Percentiles rank a stretch among this genome's conserved stretches.
Evolutionary conservation across 2,329 filamentous ascomycete genomes (phyloP).

Genomic region (Hyphodiscus sp.): DNA sequence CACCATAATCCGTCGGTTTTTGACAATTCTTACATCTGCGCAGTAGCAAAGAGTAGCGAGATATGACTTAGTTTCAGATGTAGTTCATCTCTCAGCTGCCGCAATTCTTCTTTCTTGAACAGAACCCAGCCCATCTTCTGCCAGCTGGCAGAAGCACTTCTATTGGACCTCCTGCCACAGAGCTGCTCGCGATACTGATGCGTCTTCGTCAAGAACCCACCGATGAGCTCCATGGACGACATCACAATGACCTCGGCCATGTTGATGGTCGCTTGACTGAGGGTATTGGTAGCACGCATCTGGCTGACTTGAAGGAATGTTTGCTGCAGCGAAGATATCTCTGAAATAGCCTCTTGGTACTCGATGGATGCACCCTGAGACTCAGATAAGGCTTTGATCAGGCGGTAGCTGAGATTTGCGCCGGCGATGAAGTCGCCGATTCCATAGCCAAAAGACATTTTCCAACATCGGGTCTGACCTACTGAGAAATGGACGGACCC

Average conservation of each 20-base stretch:
- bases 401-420: background rate
- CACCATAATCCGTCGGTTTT: too few relatives aligned
- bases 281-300: background rate
- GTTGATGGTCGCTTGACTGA: conserved; percentile 2
- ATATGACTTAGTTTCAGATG: background rate
- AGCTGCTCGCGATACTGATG: background rate
- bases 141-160: background rate
- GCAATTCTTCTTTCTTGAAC: background rate
- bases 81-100: background rate
- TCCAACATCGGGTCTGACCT: too few relatives aligned
- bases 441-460: background rate
- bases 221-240: background rate
- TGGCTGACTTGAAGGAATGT: conserved; percentile 4
- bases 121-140: conserved; percentile 4
- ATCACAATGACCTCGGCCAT: background rate
- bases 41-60: background rate
- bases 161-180: background rate
- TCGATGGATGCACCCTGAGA: background rate
- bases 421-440: conserved; percentile 2
- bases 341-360: conserved; percentile 1
- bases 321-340: conserved; percentile 3
- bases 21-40: background rate
- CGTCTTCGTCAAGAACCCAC: background rate
- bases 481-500: too few relatives aligned
- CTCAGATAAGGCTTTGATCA: conserved; percentile 3